Evolutionary conservation across 2,329 filamentous ascomycete species (phyloP).

Genomic region (Fusarium metavorans): DNA sequence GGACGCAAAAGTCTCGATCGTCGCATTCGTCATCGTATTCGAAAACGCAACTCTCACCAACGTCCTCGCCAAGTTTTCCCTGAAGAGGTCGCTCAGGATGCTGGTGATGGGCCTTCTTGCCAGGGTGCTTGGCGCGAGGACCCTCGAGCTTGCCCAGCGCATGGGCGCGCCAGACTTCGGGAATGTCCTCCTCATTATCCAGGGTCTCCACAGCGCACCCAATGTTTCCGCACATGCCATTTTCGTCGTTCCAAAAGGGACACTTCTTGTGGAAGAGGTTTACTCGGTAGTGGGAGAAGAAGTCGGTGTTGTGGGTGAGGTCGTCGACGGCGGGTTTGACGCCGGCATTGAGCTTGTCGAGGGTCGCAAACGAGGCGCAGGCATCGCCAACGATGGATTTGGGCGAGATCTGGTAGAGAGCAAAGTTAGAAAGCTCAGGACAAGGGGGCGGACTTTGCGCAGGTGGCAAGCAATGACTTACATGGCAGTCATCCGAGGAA

Average conservation of each 20-base stretch:
- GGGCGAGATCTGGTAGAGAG: conserved; percentile 78
- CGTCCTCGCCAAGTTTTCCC: conserved; percentile 84
- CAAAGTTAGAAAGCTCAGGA: conserved; percentile 54
- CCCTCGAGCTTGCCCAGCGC: conserved; percentile 94
- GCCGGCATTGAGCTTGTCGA: conserved; percentile 84
- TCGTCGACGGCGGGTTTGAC: conserved; percentile 83
- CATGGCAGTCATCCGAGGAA: conserved; percentile 64
- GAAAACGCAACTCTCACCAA: conserved; percentile 95
- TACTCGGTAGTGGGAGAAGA: conserved; percentile 96
- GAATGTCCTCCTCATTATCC: conserved; percentile 95
- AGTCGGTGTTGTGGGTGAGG: conserved; percentile 89
- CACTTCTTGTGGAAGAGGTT: conserved; percentile 96
- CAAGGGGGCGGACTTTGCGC: not conserved
- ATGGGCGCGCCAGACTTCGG: conserved; percentile 88
- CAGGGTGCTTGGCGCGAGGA: conserved; percentile 89
- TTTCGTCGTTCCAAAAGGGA: conserved; percentile 95
- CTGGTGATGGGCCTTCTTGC: conserved; percentile 77
- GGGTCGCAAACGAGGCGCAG: conserved; percentile 91
- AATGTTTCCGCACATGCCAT: conserved; percentile 95
- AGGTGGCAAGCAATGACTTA: conserved; percentile 52
- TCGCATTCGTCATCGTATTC: conserved; percentile 98
- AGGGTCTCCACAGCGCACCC: conserved; percentile 95
- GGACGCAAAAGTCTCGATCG: conserved; percentile 95
- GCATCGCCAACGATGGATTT: conserved; percentile 92
- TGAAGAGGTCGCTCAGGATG: conserved; percentile 80